Evolutionary conservation across 192 early-diverging fungal species (phyloP), one percentile per base, ranked within the genome.

Genomic region (Coemansia furcata): DNA sequence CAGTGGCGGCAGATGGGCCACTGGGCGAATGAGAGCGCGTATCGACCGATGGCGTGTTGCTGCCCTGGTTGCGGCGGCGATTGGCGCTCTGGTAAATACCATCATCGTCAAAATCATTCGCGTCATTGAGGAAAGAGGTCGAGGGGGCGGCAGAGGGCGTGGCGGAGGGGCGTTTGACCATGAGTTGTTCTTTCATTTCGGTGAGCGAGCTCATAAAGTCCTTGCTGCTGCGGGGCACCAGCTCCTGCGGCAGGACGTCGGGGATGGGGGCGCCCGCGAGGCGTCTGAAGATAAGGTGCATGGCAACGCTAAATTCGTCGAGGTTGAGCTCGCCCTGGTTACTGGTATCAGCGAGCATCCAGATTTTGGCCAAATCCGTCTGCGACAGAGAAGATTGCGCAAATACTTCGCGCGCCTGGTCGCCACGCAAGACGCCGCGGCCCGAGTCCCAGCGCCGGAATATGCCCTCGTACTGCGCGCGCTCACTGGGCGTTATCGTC

Each of bases 261-360:
- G 97, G 97, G 15, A 99, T 76, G 63, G 91, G 91, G 23, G 86
- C 80, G 6, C 94, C 94, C 55, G 91, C 90, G 17, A 96, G 80
- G 64, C 93, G 94, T 32, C 90, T 79, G 85, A 97, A 93, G 40
- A 97, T 91, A 17, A 99, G 77, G 77, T 97, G 94, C 97, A 99
- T 99, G 23, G 95, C 95, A 10, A 97, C 93, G 39, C 94, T 90
- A 72, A 99, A 99, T 76, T 97, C 97, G 80, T 97, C 93, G 17
- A 88, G 69, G 67, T 97, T 95, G 58, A 99, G 87, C 71, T 95
- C 95, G 43, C 95, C 97, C 46, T 79, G 74, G 58, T 77, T 78
- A 42, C 58, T 72, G 44, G 65, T 76, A 15, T 84, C 83, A 17
- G 79, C 66, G 55, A 78, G 55, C 2, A 66, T 39, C 88, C 88